Evolutionary conservation across 257 asterid genomes (phyloP).

Genomic region (Gardenia jasminoides): DNA sequence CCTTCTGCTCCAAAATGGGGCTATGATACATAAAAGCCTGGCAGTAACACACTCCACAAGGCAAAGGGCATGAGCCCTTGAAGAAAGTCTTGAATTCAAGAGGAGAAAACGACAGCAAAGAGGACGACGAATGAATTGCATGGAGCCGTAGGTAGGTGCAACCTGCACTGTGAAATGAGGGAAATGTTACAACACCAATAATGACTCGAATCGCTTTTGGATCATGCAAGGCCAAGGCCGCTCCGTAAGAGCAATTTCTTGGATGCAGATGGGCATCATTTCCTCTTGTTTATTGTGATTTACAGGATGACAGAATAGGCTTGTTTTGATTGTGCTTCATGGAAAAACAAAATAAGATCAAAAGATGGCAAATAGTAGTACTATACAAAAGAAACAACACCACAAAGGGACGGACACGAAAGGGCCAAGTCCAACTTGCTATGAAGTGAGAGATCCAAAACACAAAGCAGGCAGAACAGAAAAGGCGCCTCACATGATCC

Average conservation of each 20-base stretch:
- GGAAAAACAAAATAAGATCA: not conserved
- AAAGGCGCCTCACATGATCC: not conserved
- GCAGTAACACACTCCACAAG: not conserved
- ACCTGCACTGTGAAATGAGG: slow-evolving; percentile 5
- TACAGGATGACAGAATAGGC: not conserved
- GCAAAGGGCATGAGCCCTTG: not conserved
- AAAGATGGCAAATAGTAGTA: not conserved
- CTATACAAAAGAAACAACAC: not conserved
- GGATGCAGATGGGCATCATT: not conserved
- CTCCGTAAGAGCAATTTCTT: not conserved
- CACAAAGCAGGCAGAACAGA: not conserved
- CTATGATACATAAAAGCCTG: too few relatives aligned
- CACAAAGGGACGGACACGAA: not conserved
- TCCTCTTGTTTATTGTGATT: not conserved
- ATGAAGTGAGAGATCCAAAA: not conserved
- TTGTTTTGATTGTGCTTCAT: not conserved
- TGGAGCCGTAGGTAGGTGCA: not conserved
- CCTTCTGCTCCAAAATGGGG: not conserved
- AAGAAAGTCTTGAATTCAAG: not conserved
- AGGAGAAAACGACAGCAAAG: not conserved
- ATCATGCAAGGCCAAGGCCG: not conserved
- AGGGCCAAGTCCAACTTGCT: not conserved
- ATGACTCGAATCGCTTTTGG: not conserved
- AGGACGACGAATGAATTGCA: not conserved
- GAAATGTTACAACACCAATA: not conserved